Evolutionary conservation across 2,329 filamentous ascomycete species (phyloP), one percentile per base, ranked within the genome.

Genomic region (Claviceps citrina): DNA sequence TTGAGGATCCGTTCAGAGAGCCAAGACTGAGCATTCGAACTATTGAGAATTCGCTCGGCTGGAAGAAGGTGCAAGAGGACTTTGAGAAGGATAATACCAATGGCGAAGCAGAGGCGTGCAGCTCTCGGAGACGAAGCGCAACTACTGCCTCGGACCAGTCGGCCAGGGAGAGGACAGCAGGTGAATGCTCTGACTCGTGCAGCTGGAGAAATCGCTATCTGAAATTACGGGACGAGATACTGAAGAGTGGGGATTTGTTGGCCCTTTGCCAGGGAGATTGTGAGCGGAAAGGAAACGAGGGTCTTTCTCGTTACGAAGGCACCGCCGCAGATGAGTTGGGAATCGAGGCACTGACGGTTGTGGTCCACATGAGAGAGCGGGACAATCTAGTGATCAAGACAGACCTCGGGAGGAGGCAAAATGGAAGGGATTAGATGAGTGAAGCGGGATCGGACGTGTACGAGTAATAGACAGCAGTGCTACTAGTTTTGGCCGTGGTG

Each of bases 331-430:
- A 57, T 13, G 59, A 65, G 19, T 46, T 65, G 34, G 62, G 61
- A 13, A 63, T 71, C 24, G 59, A 67, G 43, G 67, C 67, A 9
- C 49, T 71, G 38, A 71, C 67, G 5, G 65, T 71, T 43, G 63
- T 70, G 35, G 56, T 73, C 52, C 69, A 70, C 51, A 54, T 68
- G 48, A 64, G 54, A 47, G 60, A 62, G 33, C 66, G 60, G 51
- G 66, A 70, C 36, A 68, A 73, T 44, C 47, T 72, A 48, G 61
- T 71, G 35, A 65, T 72, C 48, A 68, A 67, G 40, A 70, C 67
- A 3, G 63, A 70, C 49, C 53, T 44, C 24, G 18, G 18, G 27
- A 36, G 33, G 19, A 26, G 32, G 7, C 22, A 39, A 27, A n/a
- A 25, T 20, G 18, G 18, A 22, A 20, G 27, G 10, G 25, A 42